Evolutionary conservation across 176 grass and related monocot genomes (phyloP), one percentile per base, ranked within the genome.

Genomic region (Aegilops tauschii): DNA sequence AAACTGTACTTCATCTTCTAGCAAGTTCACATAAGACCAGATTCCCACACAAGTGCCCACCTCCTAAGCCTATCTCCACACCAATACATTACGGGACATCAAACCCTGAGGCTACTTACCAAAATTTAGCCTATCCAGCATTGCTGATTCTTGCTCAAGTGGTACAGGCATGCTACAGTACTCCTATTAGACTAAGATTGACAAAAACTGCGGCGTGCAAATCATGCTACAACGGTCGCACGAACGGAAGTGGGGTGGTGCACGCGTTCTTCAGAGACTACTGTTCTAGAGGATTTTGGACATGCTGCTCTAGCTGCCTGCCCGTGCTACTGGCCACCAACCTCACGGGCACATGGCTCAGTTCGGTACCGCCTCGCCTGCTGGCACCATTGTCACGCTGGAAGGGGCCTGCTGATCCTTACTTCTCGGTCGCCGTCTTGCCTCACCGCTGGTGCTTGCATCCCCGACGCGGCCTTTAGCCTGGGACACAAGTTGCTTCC

Each of bases 351-450:
- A 13, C 10, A n/a, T 0, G 10, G 10, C 35, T 61, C 27, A 79
- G n/a, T 17, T 87, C 1, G 65, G 47, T 39, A 73, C 32, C 10
- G 52, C 20, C 73, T 27, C 13, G 16, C 25, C 27, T 65, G 32
- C 74, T 12, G 17, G 20, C 28, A 68, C 32, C 18, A 4, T 50
- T 30, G 20, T 84, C 59, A 83, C 28, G 2, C 75, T 61, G 56
- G 74, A n/a, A 87, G 12, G 12, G 75, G 13, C 9, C 45, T 80
- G 82, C 59, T 89, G 58, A 52, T 69, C 77, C 59, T 16, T 35
- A 85, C 47, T 76, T 85, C 76, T 59, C 75, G 87, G 32, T 85
- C 77, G 29, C 32, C 87, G 34, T 76, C 77, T 70, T 0, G 76
- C 68, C 44, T 87, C 52, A 18, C 12, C 14, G 3, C 2, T 61